A percentile compares a stretch with the other conserved stretches of the same genome.
Evolutionary conservation across 2,329 filamentous ascomycete species (phyloP).

Genomic region (Leptographium galeiforme): DNA sequence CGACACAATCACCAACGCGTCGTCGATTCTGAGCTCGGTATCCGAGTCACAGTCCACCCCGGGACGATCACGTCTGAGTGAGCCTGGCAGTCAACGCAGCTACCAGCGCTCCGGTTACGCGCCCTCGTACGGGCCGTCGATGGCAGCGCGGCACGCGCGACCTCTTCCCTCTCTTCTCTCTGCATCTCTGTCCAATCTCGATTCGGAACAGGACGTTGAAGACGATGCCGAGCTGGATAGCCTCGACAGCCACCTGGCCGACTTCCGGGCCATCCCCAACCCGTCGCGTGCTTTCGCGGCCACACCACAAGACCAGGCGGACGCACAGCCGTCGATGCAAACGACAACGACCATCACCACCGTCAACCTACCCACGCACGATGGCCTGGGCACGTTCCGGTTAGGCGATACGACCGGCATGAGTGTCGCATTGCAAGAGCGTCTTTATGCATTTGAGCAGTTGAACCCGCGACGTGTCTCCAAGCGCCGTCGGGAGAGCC

Average conservation of each 20-base stretch:
- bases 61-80: constrained; percentile 62
- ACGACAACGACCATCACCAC: constrained; percentile 1
- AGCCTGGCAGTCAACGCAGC: constrained; percentile 66
- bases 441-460: constrained; percentile 78
- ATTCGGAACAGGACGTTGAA: constrained; percentile 23
- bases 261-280: constrained; percentile 55
- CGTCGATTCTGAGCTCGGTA: constrained; percentile 52
- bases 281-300: constrained; percentile 9
- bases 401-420: constrained; percentile 39
- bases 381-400: constrained; percentile 79
- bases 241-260: constrained; percentile 80
- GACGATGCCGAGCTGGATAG: constrained; percentile 80
- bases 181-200: constrained; percentile 5
- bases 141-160: constrained; percentile 14
- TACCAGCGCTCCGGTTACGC: constrained; percentile 42
- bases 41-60: constrained; percentile 49
- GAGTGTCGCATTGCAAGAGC: constrained; percentile 55
- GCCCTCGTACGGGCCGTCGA: constrained; percentile 3
- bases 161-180: constrained; percentile 17
- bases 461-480: constrained; percentile 58
- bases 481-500: constrained; percentile 37
- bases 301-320: constrained; percentile 21
- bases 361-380: constrained; percentile 62
- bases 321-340: neutral
- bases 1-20: constrained; percentile 37